These are phyloP conservation scores for Miscanthus lutarioriparius DNA, from an alignment of 176 grass and related monocot genomes.

Conservation along the genomic window DNA sequence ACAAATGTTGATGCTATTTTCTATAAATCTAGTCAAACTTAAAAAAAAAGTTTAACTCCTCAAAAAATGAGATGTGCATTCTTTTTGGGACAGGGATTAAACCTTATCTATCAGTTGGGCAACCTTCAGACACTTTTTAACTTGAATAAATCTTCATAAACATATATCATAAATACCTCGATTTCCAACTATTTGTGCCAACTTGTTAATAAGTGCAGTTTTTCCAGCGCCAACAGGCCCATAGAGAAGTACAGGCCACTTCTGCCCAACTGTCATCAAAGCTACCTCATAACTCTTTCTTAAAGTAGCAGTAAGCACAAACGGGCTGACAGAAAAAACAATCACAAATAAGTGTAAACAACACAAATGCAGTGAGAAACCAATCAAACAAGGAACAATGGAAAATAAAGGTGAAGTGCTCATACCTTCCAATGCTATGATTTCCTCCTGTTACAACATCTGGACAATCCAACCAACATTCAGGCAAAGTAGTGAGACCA, in stretches of 20 bases:
- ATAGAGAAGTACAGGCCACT: slow-evolving; percentile 84
- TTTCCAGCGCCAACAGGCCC: slow-evolving; percentile 90
- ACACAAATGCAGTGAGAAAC: slow-evolving; percentile 3
- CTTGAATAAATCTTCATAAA: slow-evolving; percentile 11
- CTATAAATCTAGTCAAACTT: background rate
- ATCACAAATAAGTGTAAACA: slow-evolving; percentile 22
- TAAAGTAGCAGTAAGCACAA: slow-evolving; percentile 67
- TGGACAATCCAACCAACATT: slow-evolving; percentile 46
- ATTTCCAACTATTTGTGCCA: slow-evolving; percentile 58
- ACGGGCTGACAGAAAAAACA: slow-evolving; percentile 48
- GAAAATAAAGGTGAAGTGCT: slow-evolving; percentile 13
- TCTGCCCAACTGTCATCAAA: slow-evolving; percentile 74
- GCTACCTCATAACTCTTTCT: slow-evolving; percentile 77
- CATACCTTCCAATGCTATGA: slow-evolving; percentile 49
- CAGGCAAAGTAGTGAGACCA: slow-evolving; percentile 42
- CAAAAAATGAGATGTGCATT: background rate
- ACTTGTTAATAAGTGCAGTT: slow-evolving; percentile 79
- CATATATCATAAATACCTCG: slow-evolving; percentile 55
- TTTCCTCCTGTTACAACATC: slow-evolving; percentile 26
- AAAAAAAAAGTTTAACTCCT: background rate
- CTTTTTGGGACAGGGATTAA: background rate
- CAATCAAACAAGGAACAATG: slow-evolving; percentile 13
- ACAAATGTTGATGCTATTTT: background rate
- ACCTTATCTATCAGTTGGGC: background rate
- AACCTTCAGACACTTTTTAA: background rate